Base-by-base conservation (phyloP, 305 asterid species). In the Lippia alba region DNA sequence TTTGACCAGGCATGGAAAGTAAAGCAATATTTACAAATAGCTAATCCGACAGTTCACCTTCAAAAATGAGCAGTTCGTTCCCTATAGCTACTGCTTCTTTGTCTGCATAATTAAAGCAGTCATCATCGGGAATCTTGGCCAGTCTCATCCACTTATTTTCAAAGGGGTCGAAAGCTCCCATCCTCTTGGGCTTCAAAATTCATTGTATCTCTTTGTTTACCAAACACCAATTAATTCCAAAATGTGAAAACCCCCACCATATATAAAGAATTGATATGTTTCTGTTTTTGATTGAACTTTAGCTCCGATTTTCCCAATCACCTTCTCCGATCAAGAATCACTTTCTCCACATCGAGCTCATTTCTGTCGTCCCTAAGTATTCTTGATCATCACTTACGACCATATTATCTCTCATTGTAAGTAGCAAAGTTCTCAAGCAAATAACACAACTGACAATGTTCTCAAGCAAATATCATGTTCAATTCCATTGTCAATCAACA, bases 161-260 rank as follows among this genome's bases (percentile, higher is more conserved):
- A 50, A 81, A 82, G 24, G 93, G 95, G 72, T 91, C 94, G 53
- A 91, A 91, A 0, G 91, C 97, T 91, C 97, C 97, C 97, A 91
- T 44, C 87, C 97, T 80, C 92, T 83, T 0, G 94, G 54, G 70
- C 46, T 64, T 80, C 81, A 49, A 56, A 73, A 66, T 74, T 84
- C 86, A 83, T 79, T 24, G 53, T 63, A 69, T 18, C 71, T 62
- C 73, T 71, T 63, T 17, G 11, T 62, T 60, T 39, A 54, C 65
- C 50, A 70, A 60, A 77, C 68, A 74, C 69, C 71, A 68, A 79
- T 50, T 50, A 45, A 77, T 61, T 46, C 61, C 74, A 63, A 70
- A 79, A 59, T n/a, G 19, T 20, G 64, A 60, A 74, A 56, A 62
- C 49, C 33, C 64, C 12, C 48, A 60, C 7, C n/a, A n/a, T 39